phyloP scores from a whole-genome alignment of 2,329 filamentous ascomycete species.

The Thielaviopsis musarum region DNA sequence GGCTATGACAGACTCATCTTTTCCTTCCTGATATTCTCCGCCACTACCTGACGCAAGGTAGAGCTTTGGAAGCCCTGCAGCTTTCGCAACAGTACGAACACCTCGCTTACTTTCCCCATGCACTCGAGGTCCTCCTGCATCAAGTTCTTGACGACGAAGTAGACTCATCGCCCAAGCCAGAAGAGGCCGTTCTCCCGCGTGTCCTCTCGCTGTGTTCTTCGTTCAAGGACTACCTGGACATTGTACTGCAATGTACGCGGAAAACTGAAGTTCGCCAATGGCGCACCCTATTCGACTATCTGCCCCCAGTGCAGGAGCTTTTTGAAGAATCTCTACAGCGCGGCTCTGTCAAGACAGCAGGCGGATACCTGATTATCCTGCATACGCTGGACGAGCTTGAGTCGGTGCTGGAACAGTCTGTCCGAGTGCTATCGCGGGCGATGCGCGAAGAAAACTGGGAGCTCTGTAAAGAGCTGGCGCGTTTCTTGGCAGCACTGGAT shows the following conservation, averaged over 20 bases:
- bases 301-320: constrained; percentile 77
- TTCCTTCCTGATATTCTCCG: constrained; percentile 80
- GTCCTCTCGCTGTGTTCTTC: constrained; percentile 50
- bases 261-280: constrained; percentile 94
- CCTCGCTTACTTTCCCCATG: constrained; percentile 83
- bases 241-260: constrained; percentile 88
- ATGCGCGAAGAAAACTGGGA: constrained; percentile 86
- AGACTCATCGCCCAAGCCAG: constrained; percentile 47
- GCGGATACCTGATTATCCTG: constrained; percentile 86
- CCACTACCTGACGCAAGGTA: constrained; percentile 58
- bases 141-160: constrained; percentile 91
- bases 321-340: constrained; percentile 84
- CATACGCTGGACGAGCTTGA: constrained; percentile 63
- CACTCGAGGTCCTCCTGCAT: constrained; percentile 79
- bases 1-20: constrained; percentile 54
- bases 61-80: constrained; percentile 63
- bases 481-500: constrained; percentile 90
- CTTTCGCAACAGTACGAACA: constrained; percentile 74
- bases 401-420: constrained; percentile 57
- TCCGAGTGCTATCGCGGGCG: constrained; percentile 64
- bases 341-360: constrained; percentile 82
- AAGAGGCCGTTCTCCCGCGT: constrained; percentile 46
- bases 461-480: constrained; percentile 79
- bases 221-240: constrained; percentile 77
- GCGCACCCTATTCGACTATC: constrained; percentile 80